Base-by-base conservation (phyloP, 2,329 filamentous ascomycete genomes). In the Exophiala xenobiotica region DNA sequence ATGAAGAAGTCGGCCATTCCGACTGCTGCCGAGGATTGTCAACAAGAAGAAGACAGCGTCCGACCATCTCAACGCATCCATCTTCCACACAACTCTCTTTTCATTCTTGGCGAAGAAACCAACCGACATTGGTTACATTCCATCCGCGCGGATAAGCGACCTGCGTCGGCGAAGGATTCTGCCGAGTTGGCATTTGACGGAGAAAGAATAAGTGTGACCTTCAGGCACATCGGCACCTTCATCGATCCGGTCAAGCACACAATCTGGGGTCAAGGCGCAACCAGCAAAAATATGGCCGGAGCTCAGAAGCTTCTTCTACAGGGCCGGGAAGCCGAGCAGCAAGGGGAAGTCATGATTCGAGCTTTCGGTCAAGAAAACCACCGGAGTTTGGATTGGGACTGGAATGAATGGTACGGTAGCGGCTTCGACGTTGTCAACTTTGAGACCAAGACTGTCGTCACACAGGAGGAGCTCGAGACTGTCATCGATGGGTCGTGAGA, bases 251-350 rank as follows among this genome's bases (percentile, higher is more conserved):
- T 81, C n/a, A 76, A 80, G 31, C 74, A 74, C 23, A 71, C 72
- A 2, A 95, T 99, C 48, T 97, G 91, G 92, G 93, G 93, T 11
- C 91, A 96, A 69, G 93, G 93, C 2, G 92, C 91, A 0, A 82
- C 79, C 0, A 74, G 74, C 5, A 95, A 96, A 71, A 76, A 73
- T 0, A 75, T 76, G 19, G 75, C 76, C 0, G 70, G 74, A 0
- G 90, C 90, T 0, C 72, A 73, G 1, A 62, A 73, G 0, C 83
- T 95, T 8, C 68, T 90, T 49, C 89, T 89, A 57, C 88, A 86
- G 0, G 80, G 88, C 58, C n/a, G n/a, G n/a, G 77, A 78, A 1
- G 69, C 74, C 3, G 81, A 88, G 63, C 83, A 85, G 0, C 75
- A 88, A 41, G 71, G 71, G 39, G 70, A 74, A 54, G 63, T 64